These are phyloP conservation scores for Xylaria sp. DNA, from an alignment of 2,329 filamentous ascomycete species.

Conservation along the genomic window DNA sequence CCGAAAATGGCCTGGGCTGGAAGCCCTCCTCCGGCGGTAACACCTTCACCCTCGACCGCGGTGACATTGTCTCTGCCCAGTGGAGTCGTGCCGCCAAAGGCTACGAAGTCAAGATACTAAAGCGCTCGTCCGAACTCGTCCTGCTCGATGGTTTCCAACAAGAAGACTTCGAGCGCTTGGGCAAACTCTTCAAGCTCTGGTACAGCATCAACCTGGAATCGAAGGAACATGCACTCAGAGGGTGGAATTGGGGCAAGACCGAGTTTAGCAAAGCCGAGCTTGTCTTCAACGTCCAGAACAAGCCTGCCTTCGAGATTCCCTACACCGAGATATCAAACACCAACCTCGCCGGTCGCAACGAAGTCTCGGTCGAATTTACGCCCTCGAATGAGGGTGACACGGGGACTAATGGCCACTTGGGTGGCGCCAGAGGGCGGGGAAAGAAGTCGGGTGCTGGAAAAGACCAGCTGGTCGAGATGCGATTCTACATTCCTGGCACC, in stretches of 20 bases:
- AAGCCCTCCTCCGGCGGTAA: slow-evolving; percentile 86
- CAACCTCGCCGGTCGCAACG: slow-evolving; percentile 95
- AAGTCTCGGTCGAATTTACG: slow-evolving; percentile 94
- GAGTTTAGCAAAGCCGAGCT: slow-evolving; percentile 96
- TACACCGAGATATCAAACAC: slow-evolving; percentile 98
- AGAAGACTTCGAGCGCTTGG: slow-evolving; percentile 89
- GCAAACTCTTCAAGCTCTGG: slow-evolving; percentile 97
- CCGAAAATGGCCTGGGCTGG: slow-evolving; percentile 94
- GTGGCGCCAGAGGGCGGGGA: slow-evolving; percentile 75
- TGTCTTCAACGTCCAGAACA: slow-evolving; percentile 95
- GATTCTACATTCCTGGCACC: slow-evolving; percentile 95
- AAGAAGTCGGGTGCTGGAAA: slow-evolving; percentile 88
- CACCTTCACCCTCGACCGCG: slow-evolving; percentile 89
- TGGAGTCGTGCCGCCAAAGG: slow-evolving; percentile 95
- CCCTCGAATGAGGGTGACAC: slow-evolving; percentile 73
- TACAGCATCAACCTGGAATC: slow-evolving; percentile 92
- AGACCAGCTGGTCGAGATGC: slow-evolving; percentile 97
- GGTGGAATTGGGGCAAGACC: slow-evolving; percentile 99
- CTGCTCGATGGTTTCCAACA: slow-evolving; percentile 95
- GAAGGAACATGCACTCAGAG: slow-evolving; percentile 91
- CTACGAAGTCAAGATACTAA: slow-evolving; percentile 90
- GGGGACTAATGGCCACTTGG: slow-evolving; percentile 74
- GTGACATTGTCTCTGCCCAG: slow-evolving; percentile 83
- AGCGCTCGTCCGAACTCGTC: slow-evolving; percentile 81
- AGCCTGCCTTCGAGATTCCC: slow-evolving; percentile 93